Percentiles rank a stretch among this genome's conserved stretches.
Evolutionary conservation across 2,329 filamentous ascomycete species (phyloP).

Genomic region (Neurospora sp.): DNA sequence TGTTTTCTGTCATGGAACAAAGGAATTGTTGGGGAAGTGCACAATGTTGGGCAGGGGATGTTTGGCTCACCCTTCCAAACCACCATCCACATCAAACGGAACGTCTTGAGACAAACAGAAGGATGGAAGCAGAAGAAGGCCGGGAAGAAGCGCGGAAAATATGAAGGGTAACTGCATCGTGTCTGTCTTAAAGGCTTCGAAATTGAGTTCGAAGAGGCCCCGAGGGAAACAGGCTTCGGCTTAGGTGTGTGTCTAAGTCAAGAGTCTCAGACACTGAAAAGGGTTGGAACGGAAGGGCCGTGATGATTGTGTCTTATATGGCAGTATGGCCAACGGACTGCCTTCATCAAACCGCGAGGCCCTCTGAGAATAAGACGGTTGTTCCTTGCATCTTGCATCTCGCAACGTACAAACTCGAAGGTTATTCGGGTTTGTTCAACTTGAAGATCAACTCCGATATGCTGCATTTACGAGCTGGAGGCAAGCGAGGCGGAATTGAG

Average conservation of each 20-base stretch:
- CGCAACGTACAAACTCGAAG: not conserved
- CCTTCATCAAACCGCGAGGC: not conserved
- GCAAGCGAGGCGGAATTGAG: not conserved
- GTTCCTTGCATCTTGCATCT: not conserved
- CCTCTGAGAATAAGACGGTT: not conserved
- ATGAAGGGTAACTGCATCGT: not conserved
- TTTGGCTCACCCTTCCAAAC: not conserved
- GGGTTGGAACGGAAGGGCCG: not conserved
- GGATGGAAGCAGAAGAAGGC: not conserved
- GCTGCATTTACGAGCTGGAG: not conserved
- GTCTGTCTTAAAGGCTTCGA: not conserved
- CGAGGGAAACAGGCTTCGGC: not conserved
- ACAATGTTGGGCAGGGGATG: too few relatives aligned
- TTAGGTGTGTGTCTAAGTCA: not conserved
- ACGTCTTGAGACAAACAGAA: not conserved
- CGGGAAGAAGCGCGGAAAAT: not conserved
- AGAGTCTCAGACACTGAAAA: not conserved
- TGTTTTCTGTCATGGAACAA: not conserved
- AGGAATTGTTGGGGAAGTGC: not conserved
- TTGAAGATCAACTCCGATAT: not conserved
- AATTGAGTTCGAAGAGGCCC: not conserved
- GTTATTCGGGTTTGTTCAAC: not conserved
- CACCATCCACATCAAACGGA: not conserved
- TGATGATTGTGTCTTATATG: not conserved
- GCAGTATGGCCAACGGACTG: not conserved